phyloP scores from a whole-genome alignment of 345 rosid species.

The Eucalyptus curtisii region DNA sequence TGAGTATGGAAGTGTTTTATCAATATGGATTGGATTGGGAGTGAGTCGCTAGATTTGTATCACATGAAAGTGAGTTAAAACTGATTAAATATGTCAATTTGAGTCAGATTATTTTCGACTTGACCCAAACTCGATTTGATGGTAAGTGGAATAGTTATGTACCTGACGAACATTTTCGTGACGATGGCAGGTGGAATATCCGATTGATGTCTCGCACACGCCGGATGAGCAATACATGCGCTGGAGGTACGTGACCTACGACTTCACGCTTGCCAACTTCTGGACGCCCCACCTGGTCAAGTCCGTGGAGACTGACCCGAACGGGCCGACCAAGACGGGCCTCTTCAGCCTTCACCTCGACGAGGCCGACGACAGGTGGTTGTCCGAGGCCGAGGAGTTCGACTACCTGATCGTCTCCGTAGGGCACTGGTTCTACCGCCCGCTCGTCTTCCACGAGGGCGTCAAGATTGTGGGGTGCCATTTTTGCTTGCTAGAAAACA shows the following conservation, averaged over 20 bases:
- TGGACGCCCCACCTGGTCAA: slow-evolving; percentile 62
- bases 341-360: slow-evolving; percentile 59
- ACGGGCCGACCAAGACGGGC: slow-evolving; percentile 24
- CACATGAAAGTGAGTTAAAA: no score
- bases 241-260: slow-evolving; percentile 55
- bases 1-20: no score
- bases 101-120: fast-evolving
- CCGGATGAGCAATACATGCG: slow-evolving; percentile 44
- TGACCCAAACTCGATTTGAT: fast-evolving
- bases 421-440: slow-evolving; percentile 90
- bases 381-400: slow-evolving; percentile 35
- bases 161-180: background rate
- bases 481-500: slow-evolving; percentile 34
- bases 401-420: slow-evolving; percentile 51
- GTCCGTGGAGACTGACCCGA: slow-evolving; percentile 16
- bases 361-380: slow-evolving; percentile 43
- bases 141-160: background rate
- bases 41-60: fast-evolving
- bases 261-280: slow-evolving; percentile 61
- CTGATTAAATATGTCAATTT: no score
- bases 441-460: slow-evolving; percentile 41
- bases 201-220: slow-evolving; percentile 46
- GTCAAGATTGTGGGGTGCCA: slow-evolving; percentile 39
- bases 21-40: no score
- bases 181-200: slow-evolving; percentile 52